Conservation (phyloP, 2,329 filamentous ascomycete genomes). For the Pseudogymnoascus destructans region DNA sequence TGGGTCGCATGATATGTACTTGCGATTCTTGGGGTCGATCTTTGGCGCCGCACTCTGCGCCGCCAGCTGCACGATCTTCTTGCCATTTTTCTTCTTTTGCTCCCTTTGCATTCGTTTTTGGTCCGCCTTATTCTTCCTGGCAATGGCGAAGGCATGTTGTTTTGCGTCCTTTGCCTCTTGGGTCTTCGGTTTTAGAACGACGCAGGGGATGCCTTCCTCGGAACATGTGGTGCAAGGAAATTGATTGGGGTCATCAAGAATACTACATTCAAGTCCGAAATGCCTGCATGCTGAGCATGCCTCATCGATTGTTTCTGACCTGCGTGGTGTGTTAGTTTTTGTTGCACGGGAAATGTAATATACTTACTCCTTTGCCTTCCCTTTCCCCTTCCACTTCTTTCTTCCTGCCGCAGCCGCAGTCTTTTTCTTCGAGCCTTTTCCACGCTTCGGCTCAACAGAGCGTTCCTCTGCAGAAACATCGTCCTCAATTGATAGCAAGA, state of each 20-base stretch:
- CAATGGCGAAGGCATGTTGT: constrained; percentile 15
- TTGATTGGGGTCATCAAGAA: constrained; percentile 13
- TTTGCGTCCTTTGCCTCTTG: constrained; percentile 20
- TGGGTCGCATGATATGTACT: constrained; percentile 16
- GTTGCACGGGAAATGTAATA: not conserved
- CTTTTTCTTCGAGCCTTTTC: not conserved
- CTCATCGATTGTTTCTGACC: not conserved
- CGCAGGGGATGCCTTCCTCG: constrained; percentile 17
- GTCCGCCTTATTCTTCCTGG: constrained; percentile 16
- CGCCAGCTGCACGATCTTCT: constrained; percentile 16
- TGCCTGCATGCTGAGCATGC: not conserved
- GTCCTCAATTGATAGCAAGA: not conserved
- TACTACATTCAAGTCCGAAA: not conserved
- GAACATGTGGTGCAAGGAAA: constrained; percentile 21
- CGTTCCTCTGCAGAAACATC: not conserved
- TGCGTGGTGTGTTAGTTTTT: not conserved
- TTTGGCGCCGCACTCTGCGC: constrained; percentile 9
- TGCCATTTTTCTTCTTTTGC: constrained; percentile 14
- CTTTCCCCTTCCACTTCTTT: not conserved
- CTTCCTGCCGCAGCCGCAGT: not conserved
- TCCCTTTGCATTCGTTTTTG: constrained; percentile 15
- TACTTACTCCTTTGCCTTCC: not conserved
- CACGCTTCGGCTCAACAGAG: not conserved
- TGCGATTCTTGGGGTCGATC: not conserved
- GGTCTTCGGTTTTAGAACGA: constrained; percentile 17